phyloP scores from a whole-genome alignment of 768 basidiomycete genomes.

The Erythrobasidium yunnanense region DNA sequence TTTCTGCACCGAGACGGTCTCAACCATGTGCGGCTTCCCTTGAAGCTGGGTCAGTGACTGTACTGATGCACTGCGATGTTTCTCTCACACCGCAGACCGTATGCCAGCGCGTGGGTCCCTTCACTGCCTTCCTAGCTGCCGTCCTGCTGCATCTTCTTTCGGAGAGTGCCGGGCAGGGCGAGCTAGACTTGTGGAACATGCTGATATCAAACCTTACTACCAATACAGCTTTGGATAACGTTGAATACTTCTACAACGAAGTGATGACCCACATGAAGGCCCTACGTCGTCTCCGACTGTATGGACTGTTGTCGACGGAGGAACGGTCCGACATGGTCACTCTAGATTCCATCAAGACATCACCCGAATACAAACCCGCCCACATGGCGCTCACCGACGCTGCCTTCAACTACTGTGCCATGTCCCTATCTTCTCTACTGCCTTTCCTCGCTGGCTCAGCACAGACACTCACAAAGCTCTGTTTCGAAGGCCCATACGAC shows the following conservation, averaged over 20 bases:
- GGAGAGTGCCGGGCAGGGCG: no score
- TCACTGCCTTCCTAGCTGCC: no score
- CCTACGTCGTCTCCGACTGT: neutral
- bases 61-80: neutral
- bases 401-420: slow-evolving; percentile 2
- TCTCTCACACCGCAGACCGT: neutral
- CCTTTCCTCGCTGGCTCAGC: neutral
- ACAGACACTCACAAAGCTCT: neutral
- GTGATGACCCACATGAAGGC: neutral
- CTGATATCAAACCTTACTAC: neutral
- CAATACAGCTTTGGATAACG: neutral
- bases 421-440: neutral
- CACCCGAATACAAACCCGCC: neutral
- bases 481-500: neutral
- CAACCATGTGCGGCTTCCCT: neutral
- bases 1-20: no score
- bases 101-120: slow-evolving; percentile 1
- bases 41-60: neutral
- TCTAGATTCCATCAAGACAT: neutral
- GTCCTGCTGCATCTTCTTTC: neutral
- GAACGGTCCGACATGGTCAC: no score
- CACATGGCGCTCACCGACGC: neutral
- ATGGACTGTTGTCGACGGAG: no score
- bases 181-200: no score
- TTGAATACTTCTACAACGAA: neutral